phyloP scores from a whole-genome alignment of 176 grass and related monocot genomes.

The Carex scoparia region DNA sequence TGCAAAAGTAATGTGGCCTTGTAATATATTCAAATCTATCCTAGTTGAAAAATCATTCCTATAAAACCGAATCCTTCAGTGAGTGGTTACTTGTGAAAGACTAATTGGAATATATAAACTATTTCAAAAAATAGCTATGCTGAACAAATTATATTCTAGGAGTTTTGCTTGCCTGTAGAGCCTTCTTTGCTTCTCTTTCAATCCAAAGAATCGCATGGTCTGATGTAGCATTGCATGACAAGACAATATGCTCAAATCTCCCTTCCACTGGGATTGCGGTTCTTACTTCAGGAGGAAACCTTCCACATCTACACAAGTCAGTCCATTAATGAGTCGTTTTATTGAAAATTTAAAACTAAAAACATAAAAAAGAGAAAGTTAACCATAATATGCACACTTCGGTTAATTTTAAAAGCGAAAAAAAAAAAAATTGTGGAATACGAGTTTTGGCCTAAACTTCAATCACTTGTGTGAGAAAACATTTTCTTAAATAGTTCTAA shows the following conservation, averaged over 20 bases:
- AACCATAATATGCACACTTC: not conserved
- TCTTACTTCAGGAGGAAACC: constrained; percentile 85
- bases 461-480: not conserved
- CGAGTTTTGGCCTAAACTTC: not conserved
- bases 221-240: constrained; percentile 91
- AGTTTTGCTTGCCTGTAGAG: constrained; percentile 54
- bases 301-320: constrained; percentile 56
- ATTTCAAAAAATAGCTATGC: not conserved
- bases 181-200: constrained; percentile 68
- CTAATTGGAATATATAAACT: not conserved
- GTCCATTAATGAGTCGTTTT: not conserved
- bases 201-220: constrained; percentile 99
- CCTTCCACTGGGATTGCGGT: constrained; percentile 96
- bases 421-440: not conserved
- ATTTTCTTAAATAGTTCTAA: not conserved
- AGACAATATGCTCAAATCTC: constrained; percentile 94
- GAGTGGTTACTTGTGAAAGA: not conserved
- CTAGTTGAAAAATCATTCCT: not conserved
- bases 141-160: not conserved
- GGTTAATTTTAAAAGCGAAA: not conserved
- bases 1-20: not conserved
- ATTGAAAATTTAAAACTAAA: not conserved
- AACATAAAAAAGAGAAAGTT: not conserved
- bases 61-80: not conserved
- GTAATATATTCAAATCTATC: not conserved